Evolutionary conservation across 495 filamentous ascomycete genomes (phyloP).

Genomic region (Letharia columbiana): DNA sequence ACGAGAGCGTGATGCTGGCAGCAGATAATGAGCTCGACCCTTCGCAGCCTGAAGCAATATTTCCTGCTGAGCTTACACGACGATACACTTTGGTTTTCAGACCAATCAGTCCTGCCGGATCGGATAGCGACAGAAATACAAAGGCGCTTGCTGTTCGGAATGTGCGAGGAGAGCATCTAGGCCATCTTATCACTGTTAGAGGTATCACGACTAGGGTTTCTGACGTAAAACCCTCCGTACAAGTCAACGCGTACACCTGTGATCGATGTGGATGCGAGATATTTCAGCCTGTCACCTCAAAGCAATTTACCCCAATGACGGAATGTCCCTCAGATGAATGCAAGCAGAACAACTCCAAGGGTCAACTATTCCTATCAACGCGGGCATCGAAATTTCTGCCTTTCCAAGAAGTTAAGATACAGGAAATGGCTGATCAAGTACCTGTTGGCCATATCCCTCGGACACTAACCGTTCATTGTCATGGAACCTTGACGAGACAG

Average conservation of each 20-base stretch:
- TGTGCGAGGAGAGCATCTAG: constrained; percentile 84
- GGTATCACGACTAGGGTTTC: constrained; percentile 93
- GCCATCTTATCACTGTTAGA: constrained; percentile 85
- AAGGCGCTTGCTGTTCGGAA: constrained; percentile 92
- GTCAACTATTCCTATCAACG: constrained; percentile 85
- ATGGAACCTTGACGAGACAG: constrained; percentile 73
- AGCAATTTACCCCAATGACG: constrained; percentile 77
- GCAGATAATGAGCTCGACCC: constrained; percentile 60
- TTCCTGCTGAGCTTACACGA: constrained; percentile 84
- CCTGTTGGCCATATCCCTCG: constrained; percentile 95
- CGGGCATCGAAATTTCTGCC: constrained; percentile 93
- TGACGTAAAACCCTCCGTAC: constrained; percentile 94
- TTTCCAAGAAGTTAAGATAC: constrained; percentile 97
- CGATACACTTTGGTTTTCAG: constrained; percentile 95
- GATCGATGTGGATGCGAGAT: constrained; percentile 94
- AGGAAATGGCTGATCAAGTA: constrained; percentile 97
- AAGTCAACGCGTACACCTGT: constrained; percentile 95
- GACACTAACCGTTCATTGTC: constrained; percentile 78
- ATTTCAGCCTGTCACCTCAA: constrained; percentile 90
- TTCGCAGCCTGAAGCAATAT: constrained; percentile 47
- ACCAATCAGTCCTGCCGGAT: constrained; percentile 63
- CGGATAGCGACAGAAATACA: constrained; percentile 48
- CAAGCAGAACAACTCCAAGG: constrained; percentile 80
- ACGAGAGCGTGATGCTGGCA: constrained; percentile 60
- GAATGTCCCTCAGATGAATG: constrained; percentile 85